A percentile compares a stretch with the other conserved stretches of the same genome.
Evolutionary conservation across 208 protist genomes (phyloP).

Genomic region (Leishmania tropica): DNA sequence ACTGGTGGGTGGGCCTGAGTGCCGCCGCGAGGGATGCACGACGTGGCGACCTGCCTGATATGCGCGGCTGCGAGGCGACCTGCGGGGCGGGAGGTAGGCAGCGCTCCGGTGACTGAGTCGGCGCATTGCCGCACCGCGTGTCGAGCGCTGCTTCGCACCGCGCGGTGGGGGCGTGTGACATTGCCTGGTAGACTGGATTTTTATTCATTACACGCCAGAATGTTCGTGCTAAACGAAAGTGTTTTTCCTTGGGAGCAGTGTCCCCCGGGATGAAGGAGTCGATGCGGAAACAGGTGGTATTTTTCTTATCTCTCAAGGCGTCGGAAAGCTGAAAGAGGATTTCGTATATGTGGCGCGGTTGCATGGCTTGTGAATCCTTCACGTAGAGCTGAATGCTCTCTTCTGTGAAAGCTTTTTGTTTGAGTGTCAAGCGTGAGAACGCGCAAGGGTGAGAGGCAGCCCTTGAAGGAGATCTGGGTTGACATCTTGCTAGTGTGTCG

Average conservation of each 20-base stretch:
- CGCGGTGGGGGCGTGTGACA: neutral
- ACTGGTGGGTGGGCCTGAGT: neutral
- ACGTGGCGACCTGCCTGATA: neutral
- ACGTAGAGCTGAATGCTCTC: neutral
- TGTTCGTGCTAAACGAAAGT: neutral
- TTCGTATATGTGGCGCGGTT: neutral
- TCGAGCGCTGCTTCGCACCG: too few species aligned
- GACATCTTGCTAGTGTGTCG: neutral
- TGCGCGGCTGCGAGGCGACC: neutral
- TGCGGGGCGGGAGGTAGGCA: neutral
- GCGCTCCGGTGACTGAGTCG: neutral
- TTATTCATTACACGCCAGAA: accelerated
- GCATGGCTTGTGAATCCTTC: neutral
- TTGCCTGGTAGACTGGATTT: neutral
- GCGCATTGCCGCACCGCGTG: neutral
- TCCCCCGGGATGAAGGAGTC: neutral
- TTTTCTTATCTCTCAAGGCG: too few species aligned
- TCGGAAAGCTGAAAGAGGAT: neutral
- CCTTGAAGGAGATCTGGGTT: neutral
- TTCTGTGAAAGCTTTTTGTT: neutral
- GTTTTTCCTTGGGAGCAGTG: neutral
- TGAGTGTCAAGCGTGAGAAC: neutral
- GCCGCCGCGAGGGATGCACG: neutral
- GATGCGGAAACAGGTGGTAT: too few species aligned
- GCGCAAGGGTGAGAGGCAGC: neutral